Base-by-base conservation (phyloP, 2,329 filamentous ascomycete species). In the Calonectria crousiana region DNA sequence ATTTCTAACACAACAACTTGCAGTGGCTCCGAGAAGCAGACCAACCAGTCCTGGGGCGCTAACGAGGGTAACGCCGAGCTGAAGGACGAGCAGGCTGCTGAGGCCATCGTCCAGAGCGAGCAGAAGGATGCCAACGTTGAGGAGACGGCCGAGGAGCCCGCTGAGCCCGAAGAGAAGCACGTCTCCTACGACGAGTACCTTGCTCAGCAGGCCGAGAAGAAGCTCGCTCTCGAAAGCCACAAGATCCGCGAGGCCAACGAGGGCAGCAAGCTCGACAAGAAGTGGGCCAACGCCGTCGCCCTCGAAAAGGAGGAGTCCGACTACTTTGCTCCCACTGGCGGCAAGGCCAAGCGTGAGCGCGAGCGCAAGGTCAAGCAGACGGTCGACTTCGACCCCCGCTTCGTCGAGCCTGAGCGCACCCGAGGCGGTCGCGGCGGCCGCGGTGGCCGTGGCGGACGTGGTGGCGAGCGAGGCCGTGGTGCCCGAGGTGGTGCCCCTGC, bases 151-250 rank as follows among this genome's bases (percentile, higher is more conserved):
- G 87, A 87, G 78, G 86, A 86, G 81, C 86, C 88, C 72, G 88
- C 89, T 76, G 92, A 95, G 87, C 89, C 92, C 65, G 93, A 95
- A 87, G 95, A 97, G 86, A 97, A 97, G 92, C 92, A 90, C 89
- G 93, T 98, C 89, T 97, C 95, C 70, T 98, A 96, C 88, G 89
- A 91, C 83, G 94, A 97, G 80, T 99, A 98, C 90, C 92, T 97
- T 69, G 94, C 93, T 84, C 89, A 92, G 86, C 87, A 85, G 81
- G 90, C 89, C 74, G 90, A 91, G 89, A 96, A 96, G 92, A 96
- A 95, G 89, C 87, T 92, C 78, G 91, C 91, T 78, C 91, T 96
- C 78, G 91, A 91, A 81, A 81, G 78, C 69, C 90, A 93, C 82
- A 91, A 95, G 83, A 90, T 95, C 84, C 96, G 97, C 88, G 93